Percentiles rank a stretch among this genome's conserved stretches.
Evolutionary conservation across 345 rosid genomes (phyloP).

Genomic region (Populus ilicifolia): DNA sequence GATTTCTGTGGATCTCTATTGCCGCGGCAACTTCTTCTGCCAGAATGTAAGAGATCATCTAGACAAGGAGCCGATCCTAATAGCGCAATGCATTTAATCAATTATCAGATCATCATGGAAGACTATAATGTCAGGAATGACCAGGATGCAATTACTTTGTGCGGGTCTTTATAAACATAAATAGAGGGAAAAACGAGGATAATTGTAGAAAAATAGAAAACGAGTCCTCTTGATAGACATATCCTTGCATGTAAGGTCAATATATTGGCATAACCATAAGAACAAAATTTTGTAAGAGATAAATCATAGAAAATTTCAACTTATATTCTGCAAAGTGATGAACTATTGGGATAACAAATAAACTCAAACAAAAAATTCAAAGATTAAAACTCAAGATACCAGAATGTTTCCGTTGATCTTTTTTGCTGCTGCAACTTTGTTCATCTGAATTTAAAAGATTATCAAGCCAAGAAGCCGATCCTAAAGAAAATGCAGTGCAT

Average conservation of each 20-base stretch:
- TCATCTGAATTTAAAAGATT: slow-evolving; percentile 51
- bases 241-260: too few species aligned
- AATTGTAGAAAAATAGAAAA: too few species aligned
- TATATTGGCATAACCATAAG: too few species aligned
- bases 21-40: slow-evolving; percentile 31
- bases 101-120: not conserved
- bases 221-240: too few species aligned
- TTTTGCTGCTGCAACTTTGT: slow-evolving; percentile 26
- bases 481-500: slow-evolving; percentile 21
- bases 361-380: not conserved
- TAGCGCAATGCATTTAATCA: slow-evolving; percentile 1
- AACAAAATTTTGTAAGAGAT: too few species aligned
- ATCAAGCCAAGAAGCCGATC: slow-evolving; percentile 46
- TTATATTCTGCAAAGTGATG: not conserved
- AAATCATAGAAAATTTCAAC: not conserved
- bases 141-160: not conserved
- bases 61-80: slow-evolving; percentile 50
- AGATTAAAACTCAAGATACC: slow-evolving; percentile 35
- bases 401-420: slow-evolving; percentile 33
- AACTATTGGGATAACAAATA: not conserved
- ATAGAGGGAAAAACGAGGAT: not conserved
- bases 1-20: slow-evolving; percentile 29
- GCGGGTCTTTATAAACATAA: not conserved
- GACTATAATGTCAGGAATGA: not conserved
- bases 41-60: slow-evolving; percentile 52